Percentiles rank a stretch among this genome's conserved stretches.
phyloP scores from a whole-genome alignment of 1,284 basidiomycete genomes.

The Gomphus bonarii region DNA sequence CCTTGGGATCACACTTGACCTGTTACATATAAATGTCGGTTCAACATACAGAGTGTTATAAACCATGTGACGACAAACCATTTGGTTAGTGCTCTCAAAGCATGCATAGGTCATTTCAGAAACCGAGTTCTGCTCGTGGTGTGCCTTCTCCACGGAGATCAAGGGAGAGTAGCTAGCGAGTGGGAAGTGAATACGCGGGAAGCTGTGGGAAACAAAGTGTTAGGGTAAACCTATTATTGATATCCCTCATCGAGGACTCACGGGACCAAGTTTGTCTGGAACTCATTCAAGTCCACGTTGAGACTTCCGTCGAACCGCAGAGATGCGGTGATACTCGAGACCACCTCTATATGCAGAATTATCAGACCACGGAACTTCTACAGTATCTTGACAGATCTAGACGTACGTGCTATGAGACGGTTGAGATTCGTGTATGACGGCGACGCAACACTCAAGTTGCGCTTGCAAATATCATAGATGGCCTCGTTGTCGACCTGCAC shows the following conservation, averaged over 20 bases:
- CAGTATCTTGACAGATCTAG: not conserved
- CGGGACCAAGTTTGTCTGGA: slow-evolving; percentile 57
- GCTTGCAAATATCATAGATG: slow-evolving; percentile 59
- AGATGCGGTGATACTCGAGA: slow-evolving; percentile 54
- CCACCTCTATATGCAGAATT: slow-evolving; percentile 29
- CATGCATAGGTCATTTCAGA: slow-evolving; percentile 56
- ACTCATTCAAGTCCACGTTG: slow-evolving; percentile 61
- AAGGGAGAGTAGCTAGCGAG: slow-evolving; percentile 55
- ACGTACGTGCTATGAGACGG: slow-evolving; percentile 39
- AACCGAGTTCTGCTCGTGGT: slow-evolving; percentile 58
- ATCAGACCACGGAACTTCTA: not conserved
- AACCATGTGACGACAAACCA: slow-evolving; percentile 24
- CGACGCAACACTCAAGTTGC: slow-evolving; percentile 45
- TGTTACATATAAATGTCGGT: not conserved
- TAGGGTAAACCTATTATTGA: not conserved
- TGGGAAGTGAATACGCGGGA: slow-evolving; percentile 55
- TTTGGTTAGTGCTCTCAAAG: slow-evolving; percentile 58
- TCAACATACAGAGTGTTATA: not conserved
- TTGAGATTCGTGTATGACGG: slow-evolving; percentile 57
- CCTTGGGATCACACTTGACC: slow-evolving; percentile 42
- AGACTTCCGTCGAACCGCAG: slow-evolving; percentile 55
- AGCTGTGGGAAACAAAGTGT: slow-evolving; percentile 18
- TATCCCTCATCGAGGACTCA: slow-evolving; percentile 17
- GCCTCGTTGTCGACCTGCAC: slow-evolving; percentile 34
- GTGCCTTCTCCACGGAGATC: slow-evolving; percentile 39